These are phyloP conservation scores for Claviceps spartinae DNA, from an alignment of 2,329 filamentous ascomycete genomes.

Conservation along the genomic window DNA sequence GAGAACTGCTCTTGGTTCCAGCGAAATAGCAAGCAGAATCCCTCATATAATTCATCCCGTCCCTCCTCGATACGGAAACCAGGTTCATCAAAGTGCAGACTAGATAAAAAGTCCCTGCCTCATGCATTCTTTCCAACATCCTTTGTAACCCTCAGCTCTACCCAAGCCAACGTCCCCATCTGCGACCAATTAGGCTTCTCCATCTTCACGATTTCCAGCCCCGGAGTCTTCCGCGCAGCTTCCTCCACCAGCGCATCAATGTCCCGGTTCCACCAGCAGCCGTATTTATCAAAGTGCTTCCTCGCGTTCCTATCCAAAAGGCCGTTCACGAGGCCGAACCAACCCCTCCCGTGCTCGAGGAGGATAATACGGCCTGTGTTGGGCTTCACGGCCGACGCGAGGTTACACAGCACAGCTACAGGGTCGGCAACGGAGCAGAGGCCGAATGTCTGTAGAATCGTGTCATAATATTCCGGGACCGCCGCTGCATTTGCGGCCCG, in stretches of 20 bases:
- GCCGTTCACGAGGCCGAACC: constrained; percentile 39
- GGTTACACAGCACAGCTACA: constrained; percentile 35
- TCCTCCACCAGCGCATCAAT: constrained; percentile 40
- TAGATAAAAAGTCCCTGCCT: background rate
- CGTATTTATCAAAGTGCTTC: constrained; percentile 44
- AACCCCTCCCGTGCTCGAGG: constrained; percentile 48
- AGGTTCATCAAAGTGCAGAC: no score
- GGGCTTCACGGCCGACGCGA: constrained; percentile 38
- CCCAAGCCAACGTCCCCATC: constrained; percentile 43
- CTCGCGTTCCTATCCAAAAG: constrained; percentile 41
- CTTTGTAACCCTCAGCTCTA: constrained; percentile 33
- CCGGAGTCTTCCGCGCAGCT: constrained; percentile 33
- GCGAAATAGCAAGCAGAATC: no score
- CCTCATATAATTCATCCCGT: no score
- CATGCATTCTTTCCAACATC: background rate
- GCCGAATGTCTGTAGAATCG: constrained; percentile 50
- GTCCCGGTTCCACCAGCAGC: constrained; percentile 58
- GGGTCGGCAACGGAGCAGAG: constrained; percentile 50
- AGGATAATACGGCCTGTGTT: constrained; percentile 45
- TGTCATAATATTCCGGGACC: constrained; percentile 35
- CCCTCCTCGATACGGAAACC: no score
- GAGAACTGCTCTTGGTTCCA: no score
- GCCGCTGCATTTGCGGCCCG: no score
- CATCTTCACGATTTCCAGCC: constrained; percentile 42
- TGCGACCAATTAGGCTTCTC: constrained; percentile 38